Evolutionary conservation across 352 stramenopile genomes (phyloP).

Genomic region (Pythium chondricola): DNA sequence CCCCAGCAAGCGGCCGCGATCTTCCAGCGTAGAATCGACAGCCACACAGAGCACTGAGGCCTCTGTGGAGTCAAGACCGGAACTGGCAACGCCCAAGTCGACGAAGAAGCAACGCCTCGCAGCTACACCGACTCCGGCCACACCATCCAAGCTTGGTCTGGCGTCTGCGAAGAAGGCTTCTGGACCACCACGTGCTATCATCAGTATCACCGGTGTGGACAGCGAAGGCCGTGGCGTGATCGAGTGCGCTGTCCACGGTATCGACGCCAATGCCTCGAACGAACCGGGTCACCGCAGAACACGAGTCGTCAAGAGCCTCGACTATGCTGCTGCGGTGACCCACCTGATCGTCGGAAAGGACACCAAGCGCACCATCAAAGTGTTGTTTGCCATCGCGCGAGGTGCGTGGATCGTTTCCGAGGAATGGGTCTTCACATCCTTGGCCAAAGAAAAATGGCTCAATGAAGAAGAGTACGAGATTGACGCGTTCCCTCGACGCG

Average conservation of each 20-base stretch:
- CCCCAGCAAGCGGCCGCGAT: no score
- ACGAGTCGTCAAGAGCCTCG: slow-evolving; percentile 72
- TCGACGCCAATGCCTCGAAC: slow-evolving; percentile 55
- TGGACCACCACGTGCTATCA: slow-evolving; percentile 47
- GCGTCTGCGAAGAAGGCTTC: no score
- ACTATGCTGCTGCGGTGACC: slow-evolving; percentile 64
- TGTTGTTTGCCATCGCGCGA: slow-evolving; percentile 75
- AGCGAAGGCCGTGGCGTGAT: slow-evolving; percentile 47
- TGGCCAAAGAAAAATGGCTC: slow-evolving; percentile 69
- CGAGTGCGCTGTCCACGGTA: slow-evolving; percentile 70
- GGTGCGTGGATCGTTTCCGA: slow-evolving; percentile 79
- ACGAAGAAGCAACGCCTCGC: no score
- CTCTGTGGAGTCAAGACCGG: no score
- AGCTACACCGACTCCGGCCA: no score
- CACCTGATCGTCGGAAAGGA: slow-evolving; percentile 69
- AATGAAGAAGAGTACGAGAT: slow-evolving; percentile 66
- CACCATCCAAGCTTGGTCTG: no score
- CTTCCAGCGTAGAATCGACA: no score
- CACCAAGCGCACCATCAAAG: slow-evolving; percentile 76
- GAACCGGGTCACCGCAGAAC: slow-evolving; percentile 48
- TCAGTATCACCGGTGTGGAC: slow-evolving; percentile 72
- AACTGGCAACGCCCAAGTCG: no score
- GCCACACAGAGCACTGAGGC: no score
- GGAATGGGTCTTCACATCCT: slow-evolving; percentile 67
- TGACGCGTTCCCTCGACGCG: slow-evolving; percentile 39